phyloP scores from a whole-genome alignment of 2,329 filamentous ascomycete species.

The Aspergillus fischeri region DNA sequence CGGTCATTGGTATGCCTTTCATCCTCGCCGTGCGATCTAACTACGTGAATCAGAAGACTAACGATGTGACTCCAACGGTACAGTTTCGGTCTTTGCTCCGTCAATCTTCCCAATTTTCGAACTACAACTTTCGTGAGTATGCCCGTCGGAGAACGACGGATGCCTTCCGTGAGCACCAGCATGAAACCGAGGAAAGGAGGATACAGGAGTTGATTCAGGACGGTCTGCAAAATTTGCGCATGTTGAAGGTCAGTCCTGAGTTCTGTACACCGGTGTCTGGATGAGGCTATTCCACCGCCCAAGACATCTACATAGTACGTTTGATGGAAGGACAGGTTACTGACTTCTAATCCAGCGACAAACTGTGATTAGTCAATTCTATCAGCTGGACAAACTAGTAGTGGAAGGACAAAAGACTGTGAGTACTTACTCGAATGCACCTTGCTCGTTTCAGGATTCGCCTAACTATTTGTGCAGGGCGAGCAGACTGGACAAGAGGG shows the following conservation, averaged over 20 bases:
- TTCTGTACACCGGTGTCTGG: not conserved
- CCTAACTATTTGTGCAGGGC: constrained; percentile 17
- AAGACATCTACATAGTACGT: not conserved
- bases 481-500: constrained; percentile 59
- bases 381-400: constrained; percentile 83
- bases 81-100: constrained; percentile 91
- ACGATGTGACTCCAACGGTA: not conserved
- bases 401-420: constrained; percentile 83
- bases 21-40: not conserved
- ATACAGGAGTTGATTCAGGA: constrained; percentile 88
- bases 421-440: constrained; percentile 29
- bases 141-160: constrained; percentile 85
- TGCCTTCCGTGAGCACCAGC: constrained; percentile 77
- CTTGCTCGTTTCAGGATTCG: not conserved
- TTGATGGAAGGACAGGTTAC: constrained; percentile 3
- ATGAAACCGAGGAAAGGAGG: constrained; percentile 66
- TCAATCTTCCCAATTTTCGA: constrained; percentile 78
- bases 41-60: not conserved
- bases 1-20: constrained; percentile 41
- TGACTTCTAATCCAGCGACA: constrained; percentile 67
- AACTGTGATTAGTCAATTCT: constrained; percentile 92
- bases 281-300: not conserved
- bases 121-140: constrained; percentile 98
- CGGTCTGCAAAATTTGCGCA: constrained; percentile 78
- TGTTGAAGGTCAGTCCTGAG: constrained; percentile 70